phyloP scores from a whole-genome alignment of 257 asterid species.

The Paulownia fortunei region DNA sequence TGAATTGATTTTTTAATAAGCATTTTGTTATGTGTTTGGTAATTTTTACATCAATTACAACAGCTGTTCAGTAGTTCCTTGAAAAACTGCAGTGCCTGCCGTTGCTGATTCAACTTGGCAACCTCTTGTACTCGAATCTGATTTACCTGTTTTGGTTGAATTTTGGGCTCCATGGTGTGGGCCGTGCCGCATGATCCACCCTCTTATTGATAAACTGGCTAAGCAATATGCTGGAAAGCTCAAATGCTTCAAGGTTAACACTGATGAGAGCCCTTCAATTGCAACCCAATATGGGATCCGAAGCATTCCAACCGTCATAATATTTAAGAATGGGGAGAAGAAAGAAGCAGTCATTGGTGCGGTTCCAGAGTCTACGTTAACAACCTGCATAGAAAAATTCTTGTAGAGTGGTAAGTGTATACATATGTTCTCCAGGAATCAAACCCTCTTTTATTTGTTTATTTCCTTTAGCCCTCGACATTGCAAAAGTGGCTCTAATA shows the following conservation, averaged over 20 bases:
- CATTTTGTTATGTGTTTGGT: not conserved
- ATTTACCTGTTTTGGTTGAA: constrained; percentile 79
- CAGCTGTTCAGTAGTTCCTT: constrained; percentile 25
- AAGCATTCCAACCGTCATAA: constrained; percentile 92
- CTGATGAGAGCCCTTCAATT: constrained; percentile 77
- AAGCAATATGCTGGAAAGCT: constrained; percentile 74
- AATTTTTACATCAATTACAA: not conserved
- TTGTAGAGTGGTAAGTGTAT: constrained; percentile 52
- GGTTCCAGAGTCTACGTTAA: constrained; percentile 76
- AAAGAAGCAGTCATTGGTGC: constrained; percentile 93
- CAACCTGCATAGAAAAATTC: constrained; percentile 79
- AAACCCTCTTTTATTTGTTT: constrained; percentile 19
- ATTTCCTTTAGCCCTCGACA: constrained; percentile 31
- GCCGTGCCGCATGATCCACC: constrained; percentile 95
- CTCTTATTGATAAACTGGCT: constrained; percentile 80
- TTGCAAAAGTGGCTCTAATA: constrained; percentile 36
- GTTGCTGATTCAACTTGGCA: constrained; percentile 69
- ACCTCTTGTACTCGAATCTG: constrained; percentile 55
- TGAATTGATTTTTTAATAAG: too few species aligned
- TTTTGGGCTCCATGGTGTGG: constrained; percentile 99
- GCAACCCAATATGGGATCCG: constrained; percentile 88
- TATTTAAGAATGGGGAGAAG: constrained; percentile 87
- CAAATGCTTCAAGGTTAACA: constrained; percentile 87
- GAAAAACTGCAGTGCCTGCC: constrained; percentile 61
- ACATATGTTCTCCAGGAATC: constrained; percentile 30